These are phyloP conservation scores for Coniosporium apollinis DNA, from an alignment of 495 filamentous ascomycete genomes.

Conservation along the genomic window DNA sequence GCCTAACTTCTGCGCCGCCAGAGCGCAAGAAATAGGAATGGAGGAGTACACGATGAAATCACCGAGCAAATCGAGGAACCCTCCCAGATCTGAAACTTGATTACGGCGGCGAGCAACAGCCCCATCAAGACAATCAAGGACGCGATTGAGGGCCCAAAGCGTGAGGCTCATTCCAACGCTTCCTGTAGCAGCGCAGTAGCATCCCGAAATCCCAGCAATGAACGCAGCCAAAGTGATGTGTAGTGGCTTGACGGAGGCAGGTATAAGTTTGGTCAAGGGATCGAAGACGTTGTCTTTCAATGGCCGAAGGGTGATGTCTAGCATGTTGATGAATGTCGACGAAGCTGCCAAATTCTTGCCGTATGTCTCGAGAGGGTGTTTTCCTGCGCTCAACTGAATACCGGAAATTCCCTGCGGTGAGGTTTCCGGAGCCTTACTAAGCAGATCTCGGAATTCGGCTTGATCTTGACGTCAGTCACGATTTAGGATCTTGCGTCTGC, in stretches of 20 bases:
- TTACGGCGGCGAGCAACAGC: constrained; percentile 16
- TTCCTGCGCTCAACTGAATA: too few species aligned
- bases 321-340: too few species aligned
- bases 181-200: neutral
- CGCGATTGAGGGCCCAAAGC: constrained; percentile 19
- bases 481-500: too few species aligned
- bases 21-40: constrained; percentile 14
- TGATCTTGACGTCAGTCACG: too few species aligned
- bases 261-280: constrained; percentile 12
- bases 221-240: constrained; percentile 16
- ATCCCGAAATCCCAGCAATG: too few species aligned
- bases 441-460: too few species aligned
- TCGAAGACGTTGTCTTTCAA: constrained; percentile 16
- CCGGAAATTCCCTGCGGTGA: too few species aligned
- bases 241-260: constrained; percentile 9
- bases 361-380: too few species aligned
- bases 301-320: constrained; percentile 12
- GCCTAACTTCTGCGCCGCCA: neutral
- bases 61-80: constrained; percentile 20
- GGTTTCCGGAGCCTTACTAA: too few species aligned
- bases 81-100: constrained; percentile 16
- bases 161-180: neutral
- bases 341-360: too few species aligned
- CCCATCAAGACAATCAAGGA: constrained; percentile 21
- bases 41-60: constrained; percentile 23